Evolutionary conservation across 345 rosid genomes (phyloP).

Genomic region (Arabidopsis arenosa): DNA sequence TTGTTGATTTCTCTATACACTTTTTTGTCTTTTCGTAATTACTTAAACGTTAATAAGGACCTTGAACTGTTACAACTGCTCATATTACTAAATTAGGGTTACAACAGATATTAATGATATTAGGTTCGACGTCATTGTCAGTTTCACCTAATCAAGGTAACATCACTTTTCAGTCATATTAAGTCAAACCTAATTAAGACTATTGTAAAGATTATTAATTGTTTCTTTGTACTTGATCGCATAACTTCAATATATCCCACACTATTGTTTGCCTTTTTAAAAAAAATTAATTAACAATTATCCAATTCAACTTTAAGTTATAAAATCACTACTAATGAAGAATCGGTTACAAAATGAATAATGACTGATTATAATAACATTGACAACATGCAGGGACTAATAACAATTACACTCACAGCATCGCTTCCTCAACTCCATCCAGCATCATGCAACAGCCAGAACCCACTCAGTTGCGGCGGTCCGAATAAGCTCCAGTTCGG

Average conservation of each 20-base stretch:
- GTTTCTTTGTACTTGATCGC: neutral
- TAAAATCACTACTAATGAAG: neutral
- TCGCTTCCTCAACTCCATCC: constrained; percentile 73
- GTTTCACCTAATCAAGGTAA: constrained; percentile 31
- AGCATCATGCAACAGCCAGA: constrained; percentile 52
- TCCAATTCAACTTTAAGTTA: neutral
- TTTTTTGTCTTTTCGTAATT: neutral
- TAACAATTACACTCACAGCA: constrained; percentile 71
- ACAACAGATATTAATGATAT: neutral
- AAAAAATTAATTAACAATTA: neutral
- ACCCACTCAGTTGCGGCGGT: constrained; percentile 46
- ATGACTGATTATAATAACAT: constrained; percentile 22
- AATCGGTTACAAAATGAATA: neutral
- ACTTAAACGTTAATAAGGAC: neutral
- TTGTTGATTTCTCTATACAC: constrained; percentile 4
- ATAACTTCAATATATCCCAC: neutral
- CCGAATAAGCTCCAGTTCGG: constrained; percentile 55
- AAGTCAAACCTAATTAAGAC: constrained; percentile 30
- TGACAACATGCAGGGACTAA: constrained; percentile 68
- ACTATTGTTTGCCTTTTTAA: neutral
- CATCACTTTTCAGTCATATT: constrained; percentile 11
- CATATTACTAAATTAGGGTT: constrained; percentile 2
- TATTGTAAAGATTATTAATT: neutral
- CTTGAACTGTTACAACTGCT: neutral
- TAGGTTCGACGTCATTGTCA: constrained; percentile 33